phyloP scores from a whole-genome alignment of 331 rosid genomes.

The Dryas integrifolia region DNA sequence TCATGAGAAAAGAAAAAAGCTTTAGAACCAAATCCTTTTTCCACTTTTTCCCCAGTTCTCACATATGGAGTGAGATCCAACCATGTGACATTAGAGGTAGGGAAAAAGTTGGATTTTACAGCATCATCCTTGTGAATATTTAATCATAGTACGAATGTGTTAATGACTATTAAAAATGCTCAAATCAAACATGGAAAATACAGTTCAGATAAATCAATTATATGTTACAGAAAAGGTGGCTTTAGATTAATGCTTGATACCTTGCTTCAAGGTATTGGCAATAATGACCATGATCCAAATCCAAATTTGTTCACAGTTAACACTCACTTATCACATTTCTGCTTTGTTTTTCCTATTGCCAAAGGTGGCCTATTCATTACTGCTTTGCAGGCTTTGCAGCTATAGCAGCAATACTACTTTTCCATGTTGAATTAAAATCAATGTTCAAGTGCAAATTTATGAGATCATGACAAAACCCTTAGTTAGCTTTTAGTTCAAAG shows the following conservation, averaged over 20 bases:
- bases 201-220: background rate
- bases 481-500: background rate
- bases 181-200: too few relatives aligned
- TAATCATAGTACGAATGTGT: too few relatives aligned
- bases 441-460: background rate
- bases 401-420: too few relatives aligned
- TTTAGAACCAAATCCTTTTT: too few relatives aligned
- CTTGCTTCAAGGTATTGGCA: background rate
- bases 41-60: too few relatives aligned
- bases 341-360: background rate
- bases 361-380: background rate
- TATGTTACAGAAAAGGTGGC: background rate
- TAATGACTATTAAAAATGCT: too few relatives aligned
- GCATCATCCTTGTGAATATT: too few relatives aligned
- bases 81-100: too few relatives aligned
- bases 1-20: too few relatives aligned
- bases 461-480: conserved; percentile 10
- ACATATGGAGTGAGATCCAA: too few relatives aligned
- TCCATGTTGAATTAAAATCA: background rate
- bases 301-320: background rate
- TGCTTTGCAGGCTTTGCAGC: background rate
- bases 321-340: background rate
- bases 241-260: background rate
- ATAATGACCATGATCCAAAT: background rate
- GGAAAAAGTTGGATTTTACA: too few relatives aligned